These are phyloP conservation scores for Lentinula detonsa DNA, from an alignment of 768 basidiomycete species.

Conservation along the genomic window DNA sequence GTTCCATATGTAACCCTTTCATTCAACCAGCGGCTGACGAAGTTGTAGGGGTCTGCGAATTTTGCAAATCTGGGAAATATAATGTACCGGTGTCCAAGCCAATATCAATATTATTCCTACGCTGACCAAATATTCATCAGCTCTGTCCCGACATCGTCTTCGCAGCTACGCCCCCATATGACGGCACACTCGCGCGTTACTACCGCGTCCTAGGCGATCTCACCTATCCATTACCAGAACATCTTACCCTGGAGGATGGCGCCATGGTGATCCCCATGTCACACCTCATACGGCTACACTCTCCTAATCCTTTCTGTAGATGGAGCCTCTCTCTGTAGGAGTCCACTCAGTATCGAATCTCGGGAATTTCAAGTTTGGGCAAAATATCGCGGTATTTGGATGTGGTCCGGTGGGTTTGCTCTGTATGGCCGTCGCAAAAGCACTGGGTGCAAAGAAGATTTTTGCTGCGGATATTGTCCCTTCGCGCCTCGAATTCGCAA, in stretches of 20 bases:
- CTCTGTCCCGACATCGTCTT: slow-evolving; percentile 84
- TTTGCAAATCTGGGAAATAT: slow-evolving; percentile 80
- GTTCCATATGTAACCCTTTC: slow-evolving; percentile 10
- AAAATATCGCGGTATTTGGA: slow-evolving; percentile 81
- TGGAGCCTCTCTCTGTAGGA: slow-evolving; percentile 92
- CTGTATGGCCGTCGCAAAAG: slow-evolving; percentile 94
- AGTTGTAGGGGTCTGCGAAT: slow-evolving; percentile 48
- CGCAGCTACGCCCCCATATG: slow-evolving; percentile 90
- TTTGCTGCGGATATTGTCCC: slow-evolving; percentile 80
- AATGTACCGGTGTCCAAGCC: slow-evolving; percentile 41
- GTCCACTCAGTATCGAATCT: slow-evolving; percentile 82
- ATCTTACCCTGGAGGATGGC: slow-evolving; percentile 86
- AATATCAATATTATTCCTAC: neutral
- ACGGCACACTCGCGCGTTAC: slow-evolving; percentile 85
- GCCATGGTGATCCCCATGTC: slow-evolving; percentile 60
- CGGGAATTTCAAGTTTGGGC: slow-evolving; percentile 64
- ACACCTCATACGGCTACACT: neutral
- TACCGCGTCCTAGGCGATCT: slow-evolving; percentile 85
- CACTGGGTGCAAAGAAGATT: slow-evolving; percentile 79
- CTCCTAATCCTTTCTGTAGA: slow-evolving; percentile 34
- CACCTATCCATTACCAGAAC: slow-evolving; percentile 76
- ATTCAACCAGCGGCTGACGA: neutral
- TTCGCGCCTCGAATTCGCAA: slow-evolving; percentile 80
- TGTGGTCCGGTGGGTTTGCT: slow-evolving; percentile 84
- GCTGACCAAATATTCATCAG: slow-evolving; percentile 26